Conservation (phyloP, 1,284 basidiomycete species). For the Neotropicomus parvogracilis region DNA sequence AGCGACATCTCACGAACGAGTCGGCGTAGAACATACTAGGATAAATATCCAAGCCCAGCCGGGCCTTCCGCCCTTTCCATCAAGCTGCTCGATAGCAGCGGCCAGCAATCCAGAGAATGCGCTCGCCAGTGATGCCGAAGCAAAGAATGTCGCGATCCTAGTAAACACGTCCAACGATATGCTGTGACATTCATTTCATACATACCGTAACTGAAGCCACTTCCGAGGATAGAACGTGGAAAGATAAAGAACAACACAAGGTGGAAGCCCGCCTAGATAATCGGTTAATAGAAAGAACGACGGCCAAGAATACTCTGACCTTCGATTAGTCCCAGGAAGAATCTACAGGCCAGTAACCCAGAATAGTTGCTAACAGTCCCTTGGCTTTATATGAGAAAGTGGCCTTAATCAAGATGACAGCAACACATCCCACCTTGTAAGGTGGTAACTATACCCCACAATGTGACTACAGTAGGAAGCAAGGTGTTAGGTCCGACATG, state of each 20-base stretch:
- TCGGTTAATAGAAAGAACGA: slow-evolving; percentile 35
- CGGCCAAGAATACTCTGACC: slow-evolving; percentile 39
- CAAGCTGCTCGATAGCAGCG: slow-evolving; percentile 52
- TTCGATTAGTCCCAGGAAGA: slow-evolving; percentile 64
- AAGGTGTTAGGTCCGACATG: slow-evolving; percentile 53
- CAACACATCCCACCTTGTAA: slow-evolving; percentile 45
- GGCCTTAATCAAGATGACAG: background rate
- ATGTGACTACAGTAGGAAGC: slow-evolving; percentile 50
- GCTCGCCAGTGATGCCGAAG: slow-evolving; percentile 52
- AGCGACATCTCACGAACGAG: background rate
- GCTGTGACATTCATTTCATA: background rate
- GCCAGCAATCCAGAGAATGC: slow-evolving; percentile 67
- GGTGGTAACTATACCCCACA: slow-evolving; percentile 58
- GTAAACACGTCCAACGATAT: background rate
- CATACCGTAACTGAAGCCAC: slow-evolving; percentile 52
- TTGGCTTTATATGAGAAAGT: slow-evolving; percentile 22
- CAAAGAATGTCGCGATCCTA: slow-evolving; percentile 53
- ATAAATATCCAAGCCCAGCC: slow-evolving; percentile 71
- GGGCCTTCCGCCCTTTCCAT: slow-evolving; percentile 44
- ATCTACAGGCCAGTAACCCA: slow-evolving; percentile 56
- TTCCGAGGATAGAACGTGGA: slow-evolving; percentile 58
- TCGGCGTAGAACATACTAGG: slow-evolving; percentile 33
- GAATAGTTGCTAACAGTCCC: slow-evolving; percentile 52
- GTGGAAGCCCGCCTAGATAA: slow-evolving; percentile 50
- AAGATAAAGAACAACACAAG: slow-evolving; percentile 56